Percentiles rank a stretch among this genome's conserved stretches.
Conservation (phyloP, 148 eudicot species). For the Cornus florida region DNA sequence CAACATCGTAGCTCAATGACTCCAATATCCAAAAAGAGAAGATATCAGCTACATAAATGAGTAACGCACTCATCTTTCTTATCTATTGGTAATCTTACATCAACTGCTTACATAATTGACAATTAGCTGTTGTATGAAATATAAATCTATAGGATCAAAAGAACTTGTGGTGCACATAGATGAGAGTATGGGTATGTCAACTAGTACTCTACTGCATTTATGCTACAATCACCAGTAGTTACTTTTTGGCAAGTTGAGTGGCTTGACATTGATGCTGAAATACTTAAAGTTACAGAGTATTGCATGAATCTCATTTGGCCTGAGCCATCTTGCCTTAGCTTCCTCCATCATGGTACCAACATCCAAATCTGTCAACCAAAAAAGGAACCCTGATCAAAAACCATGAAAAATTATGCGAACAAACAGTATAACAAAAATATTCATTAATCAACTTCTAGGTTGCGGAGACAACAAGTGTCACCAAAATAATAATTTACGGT, state of each 20-base stretch:
- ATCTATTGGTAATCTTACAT: neutral
- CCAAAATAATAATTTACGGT: neutral
- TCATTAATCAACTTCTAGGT: neutral
- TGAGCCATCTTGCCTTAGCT: conserved; percentile 87
- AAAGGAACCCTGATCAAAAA: neutral
- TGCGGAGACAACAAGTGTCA: neutral
- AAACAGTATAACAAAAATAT: neutral
- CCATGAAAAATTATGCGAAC: neutral
- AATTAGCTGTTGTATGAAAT: neutral
- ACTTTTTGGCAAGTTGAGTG: conserved; percentile 83
- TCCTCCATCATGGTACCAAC: conserved; percentile 62
- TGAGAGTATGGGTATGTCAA: neutral
- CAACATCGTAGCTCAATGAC: neutral
- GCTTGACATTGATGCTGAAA: conserved; percentile 75
- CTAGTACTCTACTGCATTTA: neutral
- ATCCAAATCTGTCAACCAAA: conserved; percentile 72
- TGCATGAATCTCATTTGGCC: conserved; percentile 97
- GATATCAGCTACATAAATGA: neutral
- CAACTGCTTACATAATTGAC: neutral
- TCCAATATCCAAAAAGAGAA: no score
- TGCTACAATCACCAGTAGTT: conserved; percentile 15
- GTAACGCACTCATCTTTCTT: neutral
- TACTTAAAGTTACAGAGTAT: conserved; percentile 65
- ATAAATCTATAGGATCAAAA: neutral
- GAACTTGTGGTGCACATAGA: neutral